These are phyloP conservation scores for Corymbia maculata DNA, from an alignment of 345 rosid genomes.

Conservation along the genomic window DNA sequence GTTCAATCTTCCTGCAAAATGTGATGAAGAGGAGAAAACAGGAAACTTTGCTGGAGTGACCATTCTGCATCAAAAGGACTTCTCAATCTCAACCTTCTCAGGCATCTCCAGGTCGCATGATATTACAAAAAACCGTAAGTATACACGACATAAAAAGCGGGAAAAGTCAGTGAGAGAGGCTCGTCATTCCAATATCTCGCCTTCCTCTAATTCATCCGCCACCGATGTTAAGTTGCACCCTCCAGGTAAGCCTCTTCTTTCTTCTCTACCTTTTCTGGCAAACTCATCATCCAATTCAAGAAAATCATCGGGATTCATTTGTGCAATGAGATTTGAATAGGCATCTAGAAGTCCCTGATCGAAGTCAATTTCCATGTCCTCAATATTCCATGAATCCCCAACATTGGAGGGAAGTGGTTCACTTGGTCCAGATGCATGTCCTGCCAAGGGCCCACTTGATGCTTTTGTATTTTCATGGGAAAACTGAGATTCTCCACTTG, in stretches of 20 bases:
- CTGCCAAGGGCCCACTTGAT: slow-evolving; percentile 2
- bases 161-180: neutral
- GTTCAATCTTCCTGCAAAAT: neutral
- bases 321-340: slow-evolving; percentile 53
- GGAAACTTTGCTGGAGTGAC: neutral
- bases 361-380: slow-evolving; percentile 42
- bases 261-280: slow-evolving; percentile 24
- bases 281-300: slow-evolving; percentile 53
- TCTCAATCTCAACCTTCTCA: neutral
- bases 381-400: slow-evolving; percentile 1
- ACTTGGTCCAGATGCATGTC: neutral
- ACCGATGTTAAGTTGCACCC: neutral
- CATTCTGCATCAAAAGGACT: neutral
- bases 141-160: neutral
- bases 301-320: slow-evolving; percentile 60
- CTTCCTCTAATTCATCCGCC: slow-evolving; percentile 71
- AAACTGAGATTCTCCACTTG: slow-evolving; percentile 10
- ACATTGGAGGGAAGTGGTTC: neutral
- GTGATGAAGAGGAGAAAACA: neutral
- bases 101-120: neutral
- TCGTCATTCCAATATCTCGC: slow-evolving; percentile 50
- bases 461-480: neutral
- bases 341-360: slow-evolving; percentile 63
- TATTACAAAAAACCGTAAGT: neutral
- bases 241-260: slow-evolving; percentile 3